These are phyloP conservation scores for Penicillium brasilianum DNA, from an alignment of 2,329 filamentous ascomycete genomes.

Conservation along the genomic window DNA sequence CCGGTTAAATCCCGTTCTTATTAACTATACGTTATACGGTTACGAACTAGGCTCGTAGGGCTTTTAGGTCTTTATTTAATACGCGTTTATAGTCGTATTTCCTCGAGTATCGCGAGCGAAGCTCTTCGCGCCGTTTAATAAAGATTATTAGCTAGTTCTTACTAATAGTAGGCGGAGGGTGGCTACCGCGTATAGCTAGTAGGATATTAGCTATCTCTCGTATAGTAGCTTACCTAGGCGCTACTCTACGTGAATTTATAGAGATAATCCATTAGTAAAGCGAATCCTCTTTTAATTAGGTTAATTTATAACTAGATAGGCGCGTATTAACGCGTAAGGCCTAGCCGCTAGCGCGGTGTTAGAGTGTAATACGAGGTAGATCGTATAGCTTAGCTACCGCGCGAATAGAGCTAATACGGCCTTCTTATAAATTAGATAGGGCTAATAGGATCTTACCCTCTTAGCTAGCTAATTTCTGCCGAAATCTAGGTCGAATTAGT, in stretches of 20 bases:
- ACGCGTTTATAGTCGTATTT: slow-evolving; percentile 1
- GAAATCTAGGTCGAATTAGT: neutral
- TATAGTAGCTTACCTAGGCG: neutral
- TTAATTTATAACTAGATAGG: neutral
- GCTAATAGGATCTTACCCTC: slow-evolving; percentile 8
- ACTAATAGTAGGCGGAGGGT: neutral
- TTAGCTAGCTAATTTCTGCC: neutral
- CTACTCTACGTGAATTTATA: slow-evolving; percentile 2
- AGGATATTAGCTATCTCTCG: slow-evolving; percentile 14
- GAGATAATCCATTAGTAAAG: slow-evolving; percentile 1
- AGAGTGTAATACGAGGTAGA: neutral
- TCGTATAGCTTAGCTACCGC: neutral
- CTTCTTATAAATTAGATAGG: neutral
- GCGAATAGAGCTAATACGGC: neutral
- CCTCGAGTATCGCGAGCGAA: neutral
- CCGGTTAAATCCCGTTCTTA: neutral
- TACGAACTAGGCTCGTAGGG: neutral
- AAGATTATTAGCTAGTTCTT: slow-evolving; percentile 4
- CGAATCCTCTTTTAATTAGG: neutral
- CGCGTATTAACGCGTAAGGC: neutral
- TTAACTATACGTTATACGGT: neutral
- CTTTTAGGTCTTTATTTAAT: neutral
- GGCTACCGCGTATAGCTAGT: neutral
- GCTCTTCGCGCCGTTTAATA: neutral
- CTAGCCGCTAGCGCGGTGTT: neutral